Evolutionary conservation across 2,329 filamentous ascomycete genomes (phyloP).

Genomic region (Microascus cirrosus): DNA sequence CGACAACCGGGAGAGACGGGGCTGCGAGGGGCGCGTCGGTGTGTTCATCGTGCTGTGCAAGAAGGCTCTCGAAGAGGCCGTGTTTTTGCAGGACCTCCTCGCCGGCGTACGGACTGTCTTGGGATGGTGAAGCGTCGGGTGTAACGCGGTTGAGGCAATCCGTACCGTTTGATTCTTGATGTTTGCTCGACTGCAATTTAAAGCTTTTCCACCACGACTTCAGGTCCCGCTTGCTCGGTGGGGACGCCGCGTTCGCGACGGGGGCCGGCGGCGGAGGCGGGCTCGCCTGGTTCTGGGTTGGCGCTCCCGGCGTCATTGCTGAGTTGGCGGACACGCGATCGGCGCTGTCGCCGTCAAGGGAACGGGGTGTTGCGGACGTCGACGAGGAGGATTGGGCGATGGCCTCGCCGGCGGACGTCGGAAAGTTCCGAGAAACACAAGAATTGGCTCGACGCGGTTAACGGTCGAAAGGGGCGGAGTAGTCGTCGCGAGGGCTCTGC

Average conservation of each 20-base stretch:
- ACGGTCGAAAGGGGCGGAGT: not conserved
- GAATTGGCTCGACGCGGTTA: not conserved
- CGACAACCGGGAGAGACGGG: not conserved
- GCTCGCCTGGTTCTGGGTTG: slow-evolving; percentile 19
- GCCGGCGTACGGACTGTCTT: not conserved
- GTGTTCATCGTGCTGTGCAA: slow-evolving; percentile 8
- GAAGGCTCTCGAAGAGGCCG: slow-evolving; percentile 5
- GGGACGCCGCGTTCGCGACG: slow-evolving; percentile 43
- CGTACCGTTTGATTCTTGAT: slow-evolving; percentile 44
- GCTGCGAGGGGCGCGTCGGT: not conserved
- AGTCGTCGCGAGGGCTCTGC: not conserved
- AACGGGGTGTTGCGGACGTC: not conserved
- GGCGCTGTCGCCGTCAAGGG: not conserved
- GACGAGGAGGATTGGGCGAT: not conserved
- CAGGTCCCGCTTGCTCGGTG: slow-evolving; percentile 76
- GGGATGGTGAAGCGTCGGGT: not conserved
- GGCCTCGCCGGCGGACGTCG: not conserved
- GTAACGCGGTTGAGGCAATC: slow-evolving; percentile 15
- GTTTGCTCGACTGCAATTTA: slow-evolving; percentile 52
- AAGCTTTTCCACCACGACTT: slow-evolving; percentile 98
- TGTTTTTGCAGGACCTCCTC: not conserved
- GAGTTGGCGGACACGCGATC: not conserved
- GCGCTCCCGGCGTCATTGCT: slow-evolving; percentile 23
- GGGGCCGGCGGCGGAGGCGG: slow-evolving; percentile 14
- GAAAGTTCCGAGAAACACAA: not conserved